phyloP scores from a whole-genome alignment of 2,329 filamentous ascomycete genomes.

The Tolypocladium paradoxum region DNA sequence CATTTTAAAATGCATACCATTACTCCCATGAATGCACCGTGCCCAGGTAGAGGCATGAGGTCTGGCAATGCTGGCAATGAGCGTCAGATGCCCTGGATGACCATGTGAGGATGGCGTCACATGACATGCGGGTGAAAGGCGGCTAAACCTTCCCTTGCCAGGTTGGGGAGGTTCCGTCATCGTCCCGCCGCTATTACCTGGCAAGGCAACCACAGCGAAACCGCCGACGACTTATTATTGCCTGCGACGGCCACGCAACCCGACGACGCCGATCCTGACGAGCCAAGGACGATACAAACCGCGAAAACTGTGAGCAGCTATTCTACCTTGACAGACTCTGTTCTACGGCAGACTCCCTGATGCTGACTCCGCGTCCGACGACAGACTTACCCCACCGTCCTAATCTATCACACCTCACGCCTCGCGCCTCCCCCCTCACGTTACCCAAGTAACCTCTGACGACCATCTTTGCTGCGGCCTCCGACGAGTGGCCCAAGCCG shows the following conservation, averaged over 20 bases:
- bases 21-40: neutral
- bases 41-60: neutral
- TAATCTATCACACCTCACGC: neutral
- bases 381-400: neutral
- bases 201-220: neutral
- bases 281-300: neutral
- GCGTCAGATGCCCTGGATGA: neutral
- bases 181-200: slow-evolving; percentile 9
- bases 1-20: neutral
- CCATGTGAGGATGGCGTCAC: slow-evolving; percentile 18
- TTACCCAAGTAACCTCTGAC: neutral
- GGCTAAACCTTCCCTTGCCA: slow-evolving; percentile 10
- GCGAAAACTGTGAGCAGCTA: neutral
- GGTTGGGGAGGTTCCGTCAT: slow-evolving; percentile 19
- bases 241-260: neutral
- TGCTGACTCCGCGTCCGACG: neutral
- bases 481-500: neutral
- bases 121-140: slow-evolving; percentile 18
- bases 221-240: neutral
- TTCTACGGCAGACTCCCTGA: neutral
- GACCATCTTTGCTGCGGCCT: neutral
- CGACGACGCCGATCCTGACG: neutral
- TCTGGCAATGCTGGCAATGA: no score
- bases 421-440: neutral
- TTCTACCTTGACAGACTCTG: neutral